Evolutionary conservation across 2,329 filamentous ascomycete genomes (phyloP).

Genomic region (Colletotrichum sublineola): DNA sequence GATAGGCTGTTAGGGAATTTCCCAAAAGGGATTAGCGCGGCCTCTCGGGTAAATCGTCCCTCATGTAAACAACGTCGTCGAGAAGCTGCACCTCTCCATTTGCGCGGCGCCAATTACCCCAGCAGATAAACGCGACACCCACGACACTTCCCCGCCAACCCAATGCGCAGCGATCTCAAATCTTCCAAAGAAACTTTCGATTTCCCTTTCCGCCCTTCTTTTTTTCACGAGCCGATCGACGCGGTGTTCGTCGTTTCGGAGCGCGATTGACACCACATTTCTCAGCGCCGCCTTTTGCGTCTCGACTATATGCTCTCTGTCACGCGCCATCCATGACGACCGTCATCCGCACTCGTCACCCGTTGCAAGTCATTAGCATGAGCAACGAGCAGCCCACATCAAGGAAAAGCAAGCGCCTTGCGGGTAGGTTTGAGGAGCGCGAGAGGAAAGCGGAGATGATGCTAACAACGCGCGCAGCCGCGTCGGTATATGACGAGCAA

Average conservation of each 20-base stretch:
- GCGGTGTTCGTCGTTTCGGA: conserved; percentile 21
- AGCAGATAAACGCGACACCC: conserved; percentile 31
- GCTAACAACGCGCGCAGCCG: conserved; percentile 66
- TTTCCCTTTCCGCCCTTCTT: not conserved
- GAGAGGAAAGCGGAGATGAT: conserved; percentile 67
- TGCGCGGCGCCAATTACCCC: conserved; percentile 31
- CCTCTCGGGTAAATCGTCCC: conserved; percentile 35
- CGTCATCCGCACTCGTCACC: conserved; percentile 73
- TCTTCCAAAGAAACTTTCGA: not conserved
- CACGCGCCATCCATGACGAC: conserved; percentile 76
- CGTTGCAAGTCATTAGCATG: conserved; percentile 78
- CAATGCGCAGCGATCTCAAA: not conserved
- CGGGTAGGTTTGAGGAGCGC: conserved; percentile 61
- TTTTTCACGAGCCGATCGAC: conserved; percentile 29
- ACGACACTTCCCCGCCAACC: conserved; percentile 25
- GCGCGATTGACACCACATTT: conserved; percentile 17
- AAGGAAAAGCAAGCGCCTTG: conserved; percentile 74
- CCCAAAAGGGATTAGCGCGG: conserved; percentile 44
- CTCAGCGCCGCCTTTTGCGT: conserved; percentile 15
- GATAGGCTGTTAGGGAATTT: conserved; percentile 35
- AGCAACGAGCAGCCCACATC: conserved; percentile 72
- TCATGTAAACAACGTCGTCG: conserved; percentile 44
- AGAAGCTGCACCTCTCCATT: conserved; percentile 25
- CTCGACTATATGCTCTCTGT: conserved; percentile 35
- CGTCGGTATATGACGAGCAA: conserved; percentile 68